Conservation (phyloP, 2,329 filamentous ascomycete genomes). For the Pestalotiopsis sp. region DNA sequence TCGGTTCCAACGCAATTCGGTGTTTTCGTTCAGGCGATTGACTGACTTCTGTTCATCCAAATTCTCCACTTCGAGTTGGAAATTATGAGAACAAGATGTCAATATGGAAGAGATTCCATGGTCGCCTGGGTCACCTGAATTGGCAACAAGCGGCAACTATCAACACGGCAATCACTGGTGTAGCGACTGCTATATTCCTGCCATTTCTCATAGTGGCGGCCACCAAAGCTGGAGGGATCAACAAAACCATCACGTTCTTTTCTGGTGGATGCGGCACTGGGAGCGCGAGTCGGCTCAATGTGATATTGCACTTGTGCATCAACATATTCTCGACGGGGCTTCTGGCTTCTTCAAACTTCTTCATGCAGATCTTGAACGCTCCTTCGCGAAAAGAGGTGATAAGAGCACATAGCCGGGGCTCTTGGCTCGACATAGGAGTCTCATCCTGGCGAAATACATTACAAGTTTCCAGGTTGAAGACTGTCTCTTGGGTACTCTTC, state of each 20-base stretch:
- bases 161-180: neutral
- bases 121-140: neutral
- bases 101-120: neutral
- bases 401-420: constrained; percentile 39
- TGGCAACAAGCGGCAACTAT: neutral
- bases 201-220: neutral
- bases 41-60: too few relatives aligned
- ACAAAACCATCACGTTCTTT: constrained; percentile 11
- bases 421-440: constrained; percentile 45
- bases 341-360: constrained; percentile 20
- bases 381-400: constrained; percentile 28
- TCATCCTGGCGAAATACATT: constrained; percentile 38
- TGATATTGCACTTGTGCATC: constrained; percentile 11
- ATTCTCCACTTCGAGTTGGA: neutral
- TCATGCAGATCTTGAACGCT: constrained; percentile 20
- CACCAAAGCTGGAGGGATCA: neutral
- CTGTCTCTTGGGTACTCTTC: neutral
- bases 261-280: neutral
- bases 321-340: constrained; percentile 13
- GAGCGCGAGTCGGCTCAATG: neutral
- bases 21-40: too few relatives aligned
- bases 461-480: constrained; percentile 5
- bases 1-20: too few relatives aligned
- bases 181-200: neutral
- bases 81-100: neutral